phyloP scores from a whole-genome alignment of 2,329 filamentous ascomycete genomes.

The Calonectria pteridis region DNA sequence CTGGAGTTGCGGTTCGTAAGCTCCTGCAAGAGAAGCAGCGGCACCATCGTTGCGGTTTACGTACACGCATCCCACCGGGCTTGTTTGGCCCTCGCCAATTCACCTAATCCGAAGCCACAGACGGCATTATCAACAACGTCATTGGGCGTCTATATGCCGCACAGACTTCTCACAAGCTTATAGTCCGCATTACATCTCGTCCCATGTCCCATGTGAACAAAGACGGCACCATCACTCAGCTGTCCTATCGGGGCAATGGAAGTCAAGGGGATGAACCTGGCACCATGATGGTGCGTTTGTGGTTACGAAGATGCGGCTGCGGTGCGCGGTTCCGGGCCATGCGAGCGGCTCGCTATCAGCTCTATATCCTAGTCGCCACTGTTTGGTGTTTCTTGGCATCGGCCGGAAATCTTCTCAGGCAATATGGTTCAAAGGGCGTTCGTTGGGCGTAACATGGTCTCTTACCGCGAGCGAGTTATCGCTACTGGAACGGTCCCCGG shows the following conservation, averaged over 20 bases:
- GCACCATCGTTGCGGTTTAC: conserved; percentile 1
- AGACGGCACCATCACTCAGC: not conserved
- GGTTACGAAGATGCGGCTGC: conserved; percentile 19
- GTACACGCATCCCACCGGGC: conserved; percentile 5
- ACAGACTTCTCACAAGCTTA: not conserved
- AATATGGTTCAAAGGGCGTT: not conserved
- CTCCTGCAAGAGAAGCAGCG: not conserved
- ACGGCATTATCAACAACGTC: not conserved
- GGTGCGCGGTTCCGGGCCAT: conserved; percentile 20
- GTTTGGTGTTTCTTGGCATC: conserved; percentile 14
- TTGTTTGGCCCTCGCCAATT: not conserved
- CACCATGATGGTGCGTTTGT: conserved; percentile 20
- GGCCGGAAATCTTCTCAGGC: not conserved
- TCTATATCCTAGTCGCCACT: not conserved
- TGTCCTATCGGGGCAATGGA: not conserved
- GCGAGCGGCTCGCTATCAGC: conserved; percentile 14
- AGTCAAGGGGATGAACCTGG: conserved; percentile 10
- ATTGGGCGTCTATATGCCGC: conserved; percentile 3
- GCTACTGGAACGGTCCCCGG: not conserved
- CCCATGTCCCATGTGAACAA: conserved; percentile 5
- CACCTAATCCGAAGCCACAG: not conserved
- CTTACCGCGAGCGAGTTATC: conserved; percentile 2
- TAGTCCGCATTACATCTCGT: not conserved
- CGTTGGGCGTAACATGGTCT: conserved; percentile 27
- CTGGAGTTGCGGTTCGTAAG: conserved; percentile 2